These are phyloP conservation scores for Vaucheria bursata DNA, from an alignment of 352 stramenopile species.

Conservation along the genomic window DNA sequence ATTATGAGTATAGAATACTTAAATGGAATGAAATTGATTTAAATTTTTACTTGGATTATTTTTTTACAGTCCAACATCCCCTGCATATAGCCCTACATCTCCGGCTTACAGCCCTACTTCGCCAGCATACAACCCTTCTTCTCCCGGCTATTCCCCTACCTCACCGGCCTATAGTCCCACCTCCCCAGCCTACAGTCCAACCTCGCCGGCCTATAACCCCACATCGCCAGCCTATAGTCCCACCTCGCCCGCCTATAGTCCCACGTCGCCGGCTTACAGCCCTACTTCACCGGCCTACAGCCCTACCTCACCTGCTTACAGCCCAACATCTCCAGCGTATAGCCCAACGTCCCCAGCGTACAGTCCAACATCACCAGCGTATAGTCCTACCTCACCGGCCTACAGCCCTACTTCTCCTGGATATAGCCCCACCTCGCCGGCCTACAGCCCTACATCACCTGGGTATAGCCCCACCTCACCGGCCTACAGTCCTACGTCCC, in stretches of 20 bases:
- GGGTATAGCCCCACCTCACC: conserved; percentile 62
- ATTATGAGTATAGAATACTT: neutral
- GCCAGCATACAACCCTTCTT: conserved; percentile 60
- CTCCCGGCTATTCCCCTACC: conserved; percentile 66
- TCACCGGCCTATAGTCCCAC: conserved; percentile 67
- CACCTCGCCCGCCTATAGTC: conserved; percentile 62
- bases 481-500: conserved; percentile 52
- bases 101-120: conserved; percentile 68
- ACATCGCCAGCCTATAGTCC: conserved; percentile 67
- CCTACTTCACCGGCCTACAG: conserved; percentile 50
- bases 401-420: no score
- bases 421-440: conserved; percentile 71
- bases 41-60: neutral
- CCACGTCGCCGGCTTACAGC: conserved; percentile 56
- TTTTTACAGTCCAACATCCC: conserved; percentile 59
- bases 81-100: conserved; percentile 72
- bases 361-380: no score
- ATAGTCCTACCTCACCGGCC: no score
- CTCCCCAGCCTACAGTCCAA: conserved; percentile 69
- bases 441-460: conserved; percentile 57
- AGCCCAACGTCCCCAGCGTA: no score
- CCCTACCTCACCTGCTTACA: conserved; percentile 56
- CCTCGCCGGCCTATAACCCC: conserved; percentile 66
- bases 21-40: neutral
- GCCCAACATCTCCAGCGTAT: conserved; percentile 60